Evolutionary conservation across 495 filamentous ascomycete species (phyloP).

Genomic region (Penicillium subrubescens): DNA sequence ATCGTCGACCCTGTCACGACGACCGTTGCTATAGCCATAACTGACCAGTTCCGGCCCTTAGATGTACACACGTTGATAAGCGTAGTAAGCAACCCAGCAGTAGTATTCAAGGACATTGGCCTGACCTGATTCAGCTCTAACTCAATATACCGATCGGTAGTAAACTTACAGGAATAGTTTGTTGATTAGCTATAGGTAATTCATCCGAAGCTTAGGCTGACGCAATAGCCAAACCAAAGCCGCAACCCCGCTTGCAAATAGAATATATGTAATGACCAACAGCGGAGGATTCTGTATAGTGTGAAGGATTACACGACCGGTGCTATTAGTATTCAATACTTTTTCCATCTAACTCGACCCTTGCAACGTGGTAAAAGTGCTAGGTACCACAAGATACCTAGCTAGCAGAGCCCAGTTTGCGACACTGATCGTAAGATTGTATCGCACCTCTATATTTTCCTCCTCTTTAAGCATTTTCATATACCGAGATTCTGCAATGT

Average conservation of each 20-base stretch:
- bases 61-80: conserved; percentile 19
- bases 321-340: conserved; percentile 9
- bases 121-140: too few relatives aligned
- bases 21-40: conserved; percentile 18
- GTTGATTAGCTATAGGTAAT: conserved; percentile 32
- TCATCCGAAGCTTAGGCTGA: conserved; percentile 18
- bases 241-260: conserved; percentile 18
- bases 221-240: conserved; percentile 19
- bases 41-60: conserved; percentile 14
- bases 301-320: conserved; percentile 16
- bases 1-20: conserved; percentile 14
- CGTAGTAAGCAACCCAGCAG: conserved; percentile 20
- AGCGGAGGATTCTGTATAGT: conserved; percentile 29
- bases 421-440: conserved; percentile 15
- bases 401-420: conserved; percentile 36
- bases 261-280: conserved; percentile 25
- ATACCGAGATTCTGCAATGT: neutral
- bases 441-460: conserved; percentile 13
- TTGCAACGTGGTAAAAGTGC: conserved; percentile 38
- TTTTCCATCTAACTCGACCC: conserved; percentile 21
- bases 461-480: conserved; percentile 11
- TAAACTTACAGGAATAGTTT: neutral
- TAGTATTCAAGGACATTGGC: conserved; percentile 16
- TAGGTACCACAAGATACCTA: conserved; percentile 40
- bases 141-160: neutral